Evolutionary conservation across 1,284 basidiomycete species (phyloP), one percentile per base, ranked within the genome.

Genomic region (Cryptococcus jaspeensis): DNA sequence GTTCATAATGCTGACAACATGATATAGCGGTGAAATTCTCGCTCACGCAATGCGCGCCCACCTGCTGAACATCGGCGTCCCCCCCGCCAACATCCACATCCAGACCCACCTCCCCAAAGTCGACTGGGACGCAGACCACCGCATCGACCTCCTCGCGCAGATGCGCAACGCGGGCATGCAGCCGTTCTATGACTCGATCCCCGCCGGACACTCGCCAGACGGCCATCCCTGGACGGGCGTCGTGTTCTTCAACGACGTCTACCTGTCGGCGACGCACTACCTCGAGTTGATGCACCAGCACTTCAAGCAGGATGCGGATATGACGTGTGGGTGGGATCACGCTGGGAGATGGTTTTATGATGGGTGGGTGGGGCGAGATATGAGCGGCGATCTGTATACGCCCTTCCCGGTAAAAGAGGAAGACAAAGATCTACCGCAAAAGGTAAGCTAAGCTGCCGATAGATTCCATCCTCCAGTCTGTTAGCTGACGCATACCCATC

Each of bases 241-340:
- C 23, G 58, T 81, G 0, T 80, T 73, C 63, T 69, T 80, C 69
- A 80, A 80, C 65, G 80, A 80, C 59, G 78, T 80, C 13, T 76
- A 77, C 46, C 65, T 76, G 32, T 76, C 73, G 38, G 75, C 76
- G 6, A 56, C 63, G 15, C 79, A 81, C 59, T 69, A 75, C 22
- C 66, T 81, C 43, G 80, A 81, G 57, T 62, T 80, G 39, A 55
- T 80, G 46, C 72, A 74, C 52, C 76, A 80, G 64, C 75, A 79
- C 55, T 64, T 70, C 55, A 60, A 45, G 43, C 76, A 80, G 63
- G 64, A 75, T 44, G 76, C 79, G 3, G 72, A 77, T 62, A 77
- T 78, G 66, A 76, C 77, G 3, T 81, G 80, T 52, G 77, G 76
- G 18, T 72, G 78, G 65, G 79, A 81, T 64, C 79, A 76, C 58